Conservation (phyloP, 331 rosid genomes). For the Spiraea crenata region DNA sequence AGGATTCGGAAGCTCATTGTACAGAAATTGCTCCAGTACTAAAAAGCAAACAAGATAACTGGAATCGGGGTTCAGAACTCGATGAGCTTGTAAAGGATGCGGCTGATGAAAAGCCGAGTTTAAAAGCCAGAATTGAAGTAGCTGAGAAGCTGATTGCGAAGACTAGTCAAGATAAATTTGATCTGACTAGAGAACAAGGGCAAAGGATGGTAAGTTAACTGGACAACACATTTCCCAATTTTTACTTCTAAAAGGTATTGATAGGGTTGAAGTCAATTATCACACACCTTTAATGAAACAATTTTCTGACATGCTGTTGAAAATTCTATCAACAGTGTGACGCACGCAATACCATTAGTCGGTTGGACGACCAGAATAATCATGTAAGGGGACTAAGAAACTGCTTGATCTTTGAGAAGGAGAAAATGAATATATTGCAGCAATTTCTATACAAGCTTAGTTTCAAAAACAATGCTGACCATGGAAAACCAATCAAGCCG, state of each 20-base stretch:
- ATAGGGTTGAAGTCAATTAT: no score
- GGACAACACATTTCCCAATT: neutral
- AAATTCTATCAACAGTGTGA: slow-evolving; percentile 15
- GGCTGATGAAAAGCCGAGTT: slow-evolving; percentile 6
- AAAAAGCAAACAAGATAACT: neutral
- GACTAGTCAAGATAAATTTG: slow-evolving; percentile 15
- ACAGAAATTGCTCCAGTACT: neutral
- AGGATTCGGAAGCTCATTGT: slow-evolving; percentile 10
- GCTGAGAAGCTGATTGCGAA: slow-evolving; percentile 28
- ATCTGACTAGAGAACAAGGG: slow-evolving; percentile 15
- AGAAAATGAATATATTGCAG: slow-evolving; percentile 20
- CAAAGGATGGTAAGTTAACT: slow-evolving; percentile 27
- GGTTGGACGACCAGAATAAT: neutral
- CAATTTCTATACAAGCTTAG: slow-evolving; percentile 18
- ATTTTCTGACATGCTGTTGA: neutral
- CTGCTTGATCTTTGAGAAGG: neutral
- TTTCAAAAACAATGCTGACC: slow-evolving; percentile 28
- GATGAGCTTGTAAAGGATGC: neutral
- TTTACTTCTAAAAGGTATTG: no score
- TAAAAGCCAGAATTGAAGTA: slow-evolving; percentile 28
- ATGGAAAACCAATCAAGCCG: slow-evolving; percentile 14
- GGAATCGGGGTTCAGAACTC: neutral
- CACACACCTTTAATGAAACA: no score
- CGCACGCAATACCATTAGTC: neutral
- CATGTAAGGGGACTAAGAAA: neutral